Base-by-base conservation (phyloP, 352 stramenopile species). In the Pythium periplocum region DNA sequence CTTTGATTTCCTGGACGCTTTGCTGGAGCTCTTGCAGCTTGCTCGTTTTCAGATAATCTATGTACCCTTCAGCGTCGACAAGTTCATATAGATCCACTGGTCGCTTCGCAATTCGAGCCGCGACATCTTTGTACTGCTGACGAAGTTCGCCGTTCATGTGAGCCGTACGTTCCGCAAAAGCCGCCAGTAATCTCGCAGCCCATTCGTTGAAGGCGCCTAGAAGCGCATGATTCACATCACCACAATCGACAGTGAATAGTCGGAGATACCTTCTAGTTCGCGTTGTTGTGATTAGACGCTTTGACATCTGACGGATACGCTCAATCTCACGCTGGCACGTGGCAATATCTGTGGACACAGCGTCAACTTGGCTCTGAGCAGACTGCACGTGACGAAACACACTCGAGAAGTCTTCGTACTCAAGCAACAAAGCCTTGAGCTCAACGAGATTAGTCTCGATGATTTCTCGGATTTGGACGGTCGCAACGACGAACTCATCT, bases 51-150 rank as follows among this genome's bases (percentile, higher is more conserved):
- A 93, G 59, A 3, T 48, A 59, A 10, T 69, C 48, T 0, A 86
- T 59, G 56, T 88, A 93, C 2, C 40, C 62, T 48, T 93, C 83
- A 0, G 70, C 53, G 41, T 89, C 78, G 1, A 90, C 75, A 1
- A 93, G 67, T 32, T 93, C 83, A 41, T 90, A 81, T 31, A 90
- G 62, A 59, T 90, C 75, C 26, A 83, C 55, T 0, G 83, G 80
- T 26, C 80, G 82, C 52, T 82, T 88, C 0, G 71, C 65, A 1
- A 93, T 55, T 36, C 64, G 59, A 34, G 65, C 73, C 5, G 78
- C 80, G 8, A 90, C 76, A 26, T 91, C 78, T 41, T 93, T 90
- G 57, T 90, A 93, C 36, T 84, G 64, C 6, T 87, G 70, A 0
- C 78, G 67, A 34, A 90, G 58, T n/a, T 83, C 71, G 0, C 63